Conservation (phyloP, 441 rosid genomes). For the Erodium texanum region DNA sequence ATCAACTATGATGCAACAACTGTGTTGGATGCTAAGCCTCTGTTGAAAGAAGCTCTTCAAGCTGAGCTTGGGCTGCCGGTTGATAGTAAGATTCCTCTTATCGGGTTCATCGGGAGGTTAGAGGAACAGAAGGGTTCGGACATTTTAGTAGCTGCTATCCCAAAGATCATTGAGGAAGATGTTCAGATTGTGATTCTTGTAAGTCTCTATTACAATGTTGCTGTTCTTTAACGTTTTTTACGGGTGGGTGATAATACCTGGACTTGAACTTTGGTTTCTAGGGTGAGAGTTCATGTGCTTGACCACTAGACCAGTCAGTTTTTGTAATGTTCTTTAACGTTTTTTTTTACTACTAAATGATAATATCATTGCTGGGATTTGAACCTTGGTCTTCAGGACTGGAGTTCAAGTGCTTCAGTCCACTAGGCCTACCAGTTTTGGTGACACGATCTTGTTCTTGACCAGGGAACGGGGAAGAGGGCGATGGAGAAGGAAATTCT, state of each 20-base stretch:
- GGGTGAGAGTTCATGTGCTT: no score
- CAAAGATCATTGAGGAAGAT: constrained; percentile 42
- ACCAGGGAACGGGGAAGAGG: constrained; percentile 84
- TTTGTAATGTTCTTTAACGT: no score
- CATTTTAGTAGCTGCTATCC: constrained; percentile 62
- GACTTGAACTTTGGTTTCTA: no score
- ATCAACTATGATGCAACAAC: constrained; percentile 57
- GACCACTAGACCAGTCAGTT: no score
- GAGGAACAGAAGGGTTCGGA: constrained; percentile 98
- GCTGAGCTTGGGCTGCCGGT: constrained; percentile 80
- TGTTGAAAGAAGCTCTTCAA: constrained; percentile 83
- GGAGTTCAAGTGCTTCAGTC: no score
- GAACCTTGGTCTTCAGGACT: no score
- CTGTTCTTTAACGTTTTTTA: no score
- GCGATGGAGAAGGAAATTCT: constrained; percentile 58
- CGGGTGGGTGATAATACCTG: no score
- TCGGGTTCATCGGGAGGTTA: constrained; percentile 88
- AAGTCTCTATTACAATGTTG: constrained; percentile 17
- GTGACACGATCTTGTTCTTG: background rate
- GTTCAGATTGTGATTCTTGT: constrained; percentile 74
- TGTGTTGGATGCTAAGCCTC: constrained; percentile 69
- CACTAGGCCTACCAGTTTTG: no score
- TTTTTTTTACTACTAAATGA: no score
- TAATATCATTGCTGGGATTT: no score
- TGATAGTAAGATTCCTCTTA: constrained; percentile 57